A percentile compares a stretch with the other conserved stretches of the same genome.
Conservation (phyloP, 345 rosid genomes). For the Sisymbrium irio region DNA sequence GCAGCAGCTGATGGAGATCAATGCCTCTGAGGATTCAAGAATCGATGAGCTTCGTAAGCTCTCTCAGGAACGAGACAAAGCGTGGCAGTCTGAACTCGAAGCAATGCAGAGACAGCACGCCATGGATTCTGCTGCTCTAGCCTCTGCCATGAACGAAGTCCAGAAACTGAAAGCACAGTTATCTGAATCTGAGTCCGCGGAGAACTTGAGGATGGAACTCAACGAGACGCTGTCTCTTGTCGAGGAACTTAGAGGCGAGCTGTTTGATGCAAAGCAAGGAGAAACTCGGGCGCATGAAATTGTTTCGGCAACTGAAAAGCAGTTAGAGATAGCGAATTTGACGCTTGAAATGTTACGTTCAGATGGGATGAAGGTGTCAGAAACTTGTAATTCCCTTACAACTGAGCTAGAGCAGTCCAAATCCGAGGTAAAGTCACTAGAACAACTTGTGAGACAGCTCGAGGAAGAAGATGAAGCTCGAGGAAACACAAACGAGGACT, state of each 20-base stretch:
- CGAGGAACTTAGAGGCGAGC: constrained; percentile 63
- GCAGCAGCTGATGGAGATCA: constrained; percentile 68
- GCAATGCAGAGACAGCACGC: constrained; percentile 85
- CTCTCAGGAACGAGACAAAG: constrained; percentile 86
- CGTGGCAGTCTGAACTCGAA: constrained; percentile 96
- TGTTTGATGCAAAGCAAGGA: constrained; percentile 61
- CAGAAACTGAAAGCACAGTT: constrained; percentile 86
- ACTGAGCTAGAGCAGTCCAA: constrained; percentile 69
- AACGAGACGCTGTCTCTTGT: constrained; percentile 63
- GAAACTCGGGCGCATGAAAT: constrained; percentile 71
- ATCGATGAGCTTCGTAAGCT: constrained; percentile 76
- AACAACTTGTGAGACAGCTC: constrained; percentile 60
- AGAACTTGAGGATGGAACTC: constrained; percentile 62
- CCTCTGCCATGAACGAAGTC: constrained; percentile 82
- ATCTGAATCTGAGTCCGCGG: constrained; percentile 64
- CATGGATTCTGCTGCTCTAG: constrained; percentile 74
- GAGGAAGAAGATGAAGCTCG: constrained; percentile 42
- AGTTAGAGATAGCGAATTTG: constrained; percentile 59
- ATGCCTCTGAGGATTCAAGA: constrained; percentile 75
- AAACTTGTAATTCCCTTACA: constrained; percentile 52
- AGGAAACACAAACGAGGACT: constrained; percentile 28
- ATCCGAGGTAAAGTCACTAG: constrained; percentile 56
- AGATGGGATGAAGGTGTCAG: constrained; percentile 57
- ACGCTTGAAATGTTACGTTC: constrained; percentile 59
- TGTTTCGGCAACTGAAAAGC: constrained; percentile 53